Base-by-base conservation (phyloP, 345 rosid genomes). In the Laguncularia racemosa region DNA sequence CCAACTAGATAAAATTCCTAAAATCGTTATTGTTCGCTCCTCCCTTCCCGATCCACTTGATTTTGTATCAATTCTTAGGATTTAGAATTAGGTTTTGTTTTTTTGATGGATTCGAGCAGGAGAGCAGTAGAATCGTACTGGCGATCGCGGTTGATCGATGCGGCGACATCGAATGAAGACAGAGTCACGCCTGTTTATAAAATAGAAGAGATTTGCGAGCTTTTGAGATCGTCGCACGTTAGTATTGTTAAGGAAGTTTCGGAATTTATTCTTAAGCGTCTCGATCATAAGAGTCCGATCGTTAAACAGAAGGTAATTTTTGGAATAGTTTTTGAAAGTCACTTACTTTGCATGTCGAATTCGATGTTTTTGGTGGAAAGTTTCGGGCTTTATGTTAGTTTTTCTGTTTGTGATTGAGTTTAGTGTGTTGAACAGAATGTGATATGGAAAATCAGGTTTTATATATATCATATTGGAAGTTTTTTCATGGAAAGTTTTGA, bases 111-210 rank as follows among this genome's bases (percentile, higher is more conserved):
- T 76, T 90, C 99, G 57, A 93, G 99, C 77, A 83, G 97, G 68
- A 84, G 97, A 76, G 99, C 99, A 16, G 97, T 93, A 76, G 99
- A 93, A 64, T 87, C 99, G 62, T 93, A 87, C 64, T 87, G 97
- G 99, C 82, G 99, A 62, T 90, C 97, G 67, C 74, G 90, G 76
- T 79, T 93, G 92, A 63, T 90, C 56, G 99, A 93, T 44, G 90
- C 69, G 54, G 97, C 86, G 7, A 90, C 99, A 10, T 84, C 97
- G 17, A 84, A 84, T 54, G 97, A 93, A 62, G 96, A 90, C 61
- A 88, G 87, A 67, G 96, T 90, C 16, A 62, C 99, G n/a, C 96
- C 99, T 20, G 99, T 90, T 33, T 93, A 87, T 75, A 93, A 93
- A 62, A 65, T 93, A 64, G 99, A 93, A 76, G 99, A 93, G 76